Evolutionary conservation across 305 asterid genomes (phyloP).

Genomic region (Fraxinus angustifolia): DNA sequence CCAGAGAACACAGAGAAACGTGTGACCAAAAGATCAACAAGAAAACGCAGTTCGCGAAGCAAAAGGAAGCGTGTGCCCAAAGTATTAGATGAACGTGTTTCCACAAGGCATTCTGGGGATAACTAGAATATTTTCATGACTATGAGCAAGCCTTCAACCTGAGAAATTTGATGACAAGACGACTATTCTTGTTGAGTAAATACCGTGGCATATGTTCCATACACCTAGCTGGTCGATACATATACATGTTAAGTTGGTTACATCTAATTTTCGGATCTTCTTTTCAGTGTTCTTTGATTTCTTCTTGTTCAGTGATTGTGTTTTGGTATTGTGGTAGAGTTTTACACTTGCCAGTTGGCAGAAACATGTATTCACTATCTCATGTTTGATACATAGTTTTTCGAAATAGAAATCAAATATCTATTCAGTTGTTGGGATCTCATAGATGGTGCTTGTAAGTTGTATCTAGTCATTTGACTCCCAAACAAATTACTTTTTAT

Average conservation of each 20-base stretch:
- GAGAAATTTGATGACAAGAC: neutral
- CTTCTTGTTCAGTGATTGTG: constrained; percentile 4
- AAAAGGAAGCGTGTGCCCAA: constrained; percentile 64
- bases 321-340: neutral
- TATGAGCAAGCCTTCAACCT: constrained; percentile 13
- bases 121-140: constrained; percentile 11
- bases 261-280: neutral
- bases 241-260: constrained; percentile 4
- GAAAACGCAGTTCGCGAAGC: constrained; percentile 67
- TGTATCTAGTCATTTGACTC: neutral
- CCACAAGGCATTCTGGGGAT: constrained; percentile 30
- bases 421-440: constrained; percentile 17
- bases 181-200: constrained; percentile 14
- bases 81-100: constrained; percentile 41
- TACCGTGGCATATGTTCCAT: constrained; percentile 19
- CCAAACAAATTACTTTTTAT: neutral
- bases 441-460: neutral
- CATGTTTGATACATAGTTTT: constrained; percentile 5
- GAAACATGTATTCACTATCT: neutral
- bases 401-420: constrained; percentile 8
- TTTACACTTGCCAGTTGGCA: neutral
- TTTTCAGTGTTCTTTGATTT: constrained; percentile 7
- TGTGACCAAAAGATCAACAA: constrained; percentile 47
- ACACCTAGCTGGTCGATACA: constrained; percentile 21
- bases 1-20: constrained; percentile 57